Base-by-base conservation (phyloP, 2,329 filamentous ascomycete species). In the Volutella citrinella region DNA sequence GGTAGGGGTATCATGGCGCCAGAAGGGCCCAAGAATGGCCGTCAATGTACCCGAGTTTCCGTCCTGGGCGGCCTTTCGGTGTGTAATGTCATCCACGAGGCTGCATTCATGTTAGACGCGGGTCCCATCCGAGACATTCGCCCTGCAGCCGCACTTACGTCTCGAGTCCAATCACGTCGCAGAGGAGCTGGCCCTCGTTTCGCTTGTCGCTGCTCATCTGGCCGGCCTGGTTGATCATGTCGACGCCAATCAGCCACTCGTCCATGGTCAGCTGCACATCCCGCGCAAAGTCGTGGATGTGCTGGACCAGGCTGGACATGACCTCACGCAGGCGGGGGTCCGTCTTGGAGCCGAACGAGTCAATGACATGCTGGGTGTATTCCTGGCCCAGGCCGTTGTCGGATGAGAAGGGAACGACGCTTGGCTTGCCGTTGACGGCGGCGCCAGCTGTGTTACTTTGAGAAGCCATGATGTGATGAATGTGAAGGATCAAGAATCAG, bases 11-110 rank as follows among this genome's bases (percentile, higher is more conserved):
- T 89, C 74, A 26, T 78, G 72, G 6, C 86, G 76, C 77, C 86
- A 94, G 66, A 95, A 95, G 2, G 88, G 88, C 0, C 88, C 88
- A 1, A 95, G 74, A 46, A 95, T 88, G 24, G 87, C 80, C 5
- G 84, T 85, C 3, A 85, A 77, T 6, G 87, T 93, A 10, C 80
- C 70, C 11, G 65, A 54, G 11, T 67, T 65, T 23, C 54, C 43
- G 21, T 54, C 49, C 31, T 64, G 64, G 34, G 71, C 65, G 30
- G 73, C 72, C 12, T 53, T 45, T 31, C 78, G 80, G 64, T 80
- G 84, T 35, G 84, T 87, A 54, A 93, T 91, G 57, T 91, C 85
- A 58, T 91, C 87, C 28, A 90, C 84, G 5, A 86, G 75, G 14
- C 69, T 72, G 32, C 0, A 8, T 3, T 8, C n/a, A n/a, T n/a